phyloP scores from a whole-genome alignment of 192 early-diverging fungal genomes.

The Backusella sp. region DNA sequence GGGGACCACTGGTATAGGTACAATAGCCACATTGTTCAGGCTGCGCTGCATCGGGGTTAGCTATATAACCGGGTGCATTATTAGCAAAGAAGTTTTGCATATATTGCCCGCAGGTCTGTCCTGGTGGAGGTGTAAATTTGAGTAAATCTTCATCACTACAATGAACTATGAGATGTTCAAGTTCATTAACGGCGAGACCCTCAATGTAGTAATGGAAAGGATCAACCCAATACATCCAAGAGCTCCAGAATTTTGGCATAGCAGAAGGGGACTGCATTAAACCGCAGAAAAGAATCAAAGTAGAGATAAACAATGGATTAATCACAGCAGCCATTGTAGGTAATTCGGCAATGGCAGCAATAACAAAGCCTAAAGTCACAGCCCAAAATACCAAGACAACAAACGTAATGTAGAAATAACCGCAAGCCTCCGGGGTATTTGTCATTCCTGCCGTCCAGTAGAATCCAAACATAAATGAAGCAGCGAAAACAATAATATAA shows the following conservation, averaged over 20 bases:
- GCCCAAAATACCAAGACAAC: conserved; percentile 63
- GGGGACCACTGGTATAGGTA: conserved; percentile 50
- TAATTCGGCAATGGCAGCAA: conserved; percentile 64
- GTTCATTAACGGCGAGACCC: conserved; percentile 58
- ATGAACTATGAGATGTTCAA: conserved; percentile 45
- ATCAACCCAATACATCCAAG: conserved; percentile 66
- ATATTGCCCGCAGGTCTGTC: conserved; percentile 63
- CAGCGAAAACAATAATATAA: conserved; percentile 61
- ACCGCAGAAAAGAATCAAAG: conserved; percentile 70
- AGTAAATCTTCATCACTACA: conserved; percentile 57
- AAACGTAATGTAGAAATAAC: conserved; percentile 65
- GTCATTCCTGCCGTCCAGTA: conserved; percentile 75
- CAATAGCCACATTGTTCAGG: conserved; percentile 65
- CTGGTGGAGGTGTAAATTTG: conserved; percentile 51
- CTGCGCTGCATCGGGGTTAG: conserved; percentile 17
- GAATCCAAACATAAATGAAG: conserved; percentile 67
- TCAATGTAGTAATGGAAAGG: conserved; percentile 71
- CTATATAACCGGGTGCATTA: conserved; percentile 2
- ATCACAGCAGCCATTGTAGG: conserved; percentile 58
- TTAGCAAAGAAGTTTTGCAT: conserved; percentile 9
- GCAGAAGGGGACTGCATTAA: conserved; percentile 57
- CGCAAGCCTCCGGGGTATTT: conserved; percentile 40
- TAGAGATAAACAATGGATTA: conserved; percentile 66
- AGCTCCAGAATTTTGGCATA: conserved; percentile 69
- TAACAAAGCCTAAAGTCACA: conserved; percentile 66